Evolutionary conservation across 2,329 filamentous ascomycete species (phyloP).

Genomic region (Venturia aucupariae): DNA sequence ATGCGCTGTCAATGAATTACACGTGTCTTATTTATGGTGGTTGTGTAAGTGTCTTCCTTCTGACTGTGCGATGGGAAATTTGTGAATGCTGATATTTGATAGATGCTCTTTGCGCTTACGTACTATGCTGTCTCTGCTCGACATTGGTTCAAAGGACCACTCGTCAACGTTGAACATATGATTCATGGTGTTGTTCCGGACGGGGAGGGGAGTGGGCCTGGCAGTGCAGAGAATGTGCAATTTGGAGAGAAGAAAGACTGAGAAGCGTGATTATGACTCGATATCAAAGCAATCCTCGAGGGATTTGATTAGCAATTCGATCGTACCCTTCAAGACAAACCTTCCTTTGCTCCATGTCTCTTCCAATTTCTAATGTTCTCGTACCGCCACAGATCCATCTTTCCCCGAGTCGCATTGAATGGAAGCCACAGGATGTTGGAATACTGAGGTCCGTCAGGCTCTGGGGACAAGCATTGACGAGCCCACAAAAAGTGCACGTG

Average conservation of each 20-base stretch:
- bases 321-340: too few relatives aligned
- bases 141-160: conserved; percentile 63
- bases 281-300: not conserved
- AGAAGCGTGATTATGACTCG: not conserved
- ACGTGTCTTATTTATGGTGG: conserved; percentile 57
- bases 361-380: too few relatives aligned
- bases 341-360: too few relatives aligned
- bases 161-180: conserved; percentile 54
- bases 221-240: not conserved
- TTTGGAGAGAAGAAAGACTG: conserved; percentile 1
- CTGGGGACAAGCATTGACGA: too few relatives aligned
- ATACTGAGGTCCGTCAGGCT: too few relatives aligned
- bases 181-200: conserved; percentile 24
- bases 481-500: not conserved
- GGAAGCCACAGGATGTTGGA: too few relatives aligned
- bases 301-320: not conserved
- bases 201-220: not conserved
- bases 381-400: too few relatives aligned
- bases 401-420: too few relatives aligned
- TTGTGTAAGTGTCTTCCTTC: conserved; percentile 18
- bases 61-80: not conserved
- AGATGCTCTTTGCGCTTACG: conserved; percentile 49
- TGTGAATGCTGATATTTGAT: not conserved
- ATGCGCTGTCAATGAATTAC: conserved; percentile 55
- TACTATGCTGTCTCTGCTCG: conserved; percentile 57